Conservation (phyloP, 2,329 filamentous ascomycete genomes). For the Aspergillus pseudoglaucus region DNA sequence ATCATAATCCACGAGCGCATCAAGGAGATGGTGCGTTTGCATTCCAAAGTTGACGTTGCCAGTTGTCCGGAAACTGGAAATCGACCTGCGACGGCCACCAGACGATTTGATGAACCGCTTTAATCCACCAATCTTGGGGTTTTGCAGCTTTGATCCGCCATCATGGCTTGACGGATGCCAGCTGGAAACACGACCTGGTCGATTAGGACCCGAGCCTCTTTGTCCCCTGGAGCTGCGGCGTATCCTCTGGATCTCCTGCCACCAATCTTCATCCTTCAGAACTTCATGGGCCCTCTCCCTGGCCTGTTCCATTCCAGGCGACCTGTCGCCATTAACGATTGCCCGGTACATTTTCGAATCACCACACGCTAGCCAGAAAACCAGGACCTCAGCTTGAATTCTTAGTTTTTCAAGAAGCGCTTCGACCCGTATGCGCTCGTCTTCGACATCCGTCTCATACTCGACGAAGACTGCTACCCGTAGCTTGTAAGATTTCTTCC, state of each 20-base stretch:
- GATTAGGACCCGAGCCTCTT: not conserved
- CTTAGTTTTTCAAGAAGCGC: constrained; percentile 71
- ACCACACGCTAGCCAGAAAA: constrained; percentile 75
- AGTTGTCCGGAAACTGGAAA: constrained; percentile 44
- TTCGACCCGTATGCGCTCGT: constrained; percentile 66
- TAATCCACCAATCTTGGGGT: constrained; percentile 52
- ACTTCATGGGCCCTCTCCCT: constrained; percentile 58
- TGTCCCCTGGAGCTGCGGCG: constrained; percentile 20
- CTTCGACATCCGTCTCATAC: constrained; percentile 74
- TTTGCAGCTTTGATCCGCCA: constrained; percentile 36
- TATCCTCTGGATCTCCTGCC: constrained; percentile 62
- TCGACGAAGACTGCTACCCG: constrained; percentile 84
- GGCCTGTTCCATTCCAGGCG: constrained; percentile 47
- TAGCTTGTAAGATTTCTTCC: constrained; percentile 66
- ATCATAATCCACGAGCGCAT: constrained; percentile 52
- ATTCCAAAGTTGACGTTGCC: constrained; percentile 63
- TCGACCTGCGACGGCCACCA: constrained; percentile 42
- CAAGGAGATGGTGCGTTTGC: constrained; percentile 64
- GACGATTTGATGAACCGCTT: constrained; percentile 57
- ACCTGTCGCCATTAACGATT: constrained; percentile 64
- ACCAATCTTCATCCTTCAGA: constrained; percentile 71
- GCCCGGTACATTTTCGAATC: constrained; percentile 65
- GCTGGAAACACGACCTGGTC: constrained; percentile 21
- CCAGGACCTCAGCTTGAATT: constrained; percentile 71
- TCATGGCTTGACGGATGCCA: constrained; percentile 53